These are phyloP conservation scores for Epichloe baconii DNA, from an alignment of 2,329 filamentous ascomycete genomes.

Conservation along the genomic window DNA sequence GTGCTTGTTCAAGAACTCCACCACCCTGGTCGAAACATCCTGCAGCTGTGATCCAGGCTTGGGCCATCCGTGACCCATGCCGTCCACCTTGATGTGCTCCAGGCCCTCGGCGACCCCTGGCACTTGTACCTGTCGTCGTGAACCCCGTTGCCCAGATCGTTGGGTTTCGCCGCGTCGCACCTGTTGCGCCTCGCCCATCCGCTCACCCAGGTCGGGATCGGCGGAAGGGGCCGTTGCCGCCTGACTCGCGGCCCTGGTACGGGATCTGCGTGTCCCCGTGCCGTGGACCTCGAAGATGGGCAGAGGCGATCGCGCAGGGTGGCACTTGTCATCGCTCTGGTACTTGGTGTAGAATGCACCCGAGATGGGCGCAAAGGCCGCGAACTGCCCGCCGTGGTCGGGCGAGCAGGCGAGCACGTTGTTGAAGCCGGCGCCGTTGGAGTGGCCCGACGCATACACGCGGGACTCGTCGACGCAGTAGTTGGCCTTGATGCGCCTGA, in stretches of 20 bases:
- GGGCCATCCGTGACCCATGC: slow-evolving; percentile 9
- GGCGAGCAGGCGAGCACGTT: slow-evolving; percentile 27
- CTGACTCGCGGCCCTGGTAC: slow-evolving; percentile 25
- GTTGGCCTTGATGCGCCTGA: slow-evolving; percentile 22
- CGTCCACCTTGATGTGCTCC: slow-evolving; percentile 11
- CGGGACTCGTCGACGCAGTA: slow-evolving; percentile 28
- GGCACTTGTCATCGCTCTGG: slow-evolving; percentile 15
- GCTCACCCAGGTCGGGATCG: slow-evolving; percentile 26
- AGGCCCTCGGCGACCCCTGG: slow-evolving; percentile 5
- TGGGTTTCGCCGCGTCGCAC: slow-evolving; percentile 4
- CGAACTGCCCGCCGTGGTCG: slow-evolving; percentile 23
- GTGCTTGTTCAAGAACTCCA: slow-evolving; percentile 6
- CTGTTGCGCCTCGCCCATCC: slow-evolving; percentile 23
- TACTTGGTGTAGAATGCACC: slow-evolving; percentile 29
- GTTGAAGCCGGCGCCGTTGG: slow-evolving; percentile 32
- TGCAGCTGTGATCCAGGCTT: not conserved
- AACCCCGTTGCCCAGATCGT: slow-evolving; percentile 5
- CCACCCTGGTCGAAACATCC: slow-evolving; percentile 4
- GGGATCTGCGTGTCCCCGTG: slow-evolving; percentile 31
- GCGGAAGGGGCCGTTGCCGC: slow-evolving; percentile 29
- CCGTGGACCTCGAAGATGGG: slow-evolving; percentile 39
- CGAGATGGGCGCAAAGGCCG: slow-evolving; percentile 27
- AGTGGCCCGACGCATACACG: slow-evolving; percentile 30
- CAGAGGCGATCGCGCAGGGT: slow-evolving; percentile 26
- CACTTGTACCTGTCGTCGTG: slow-evolving; percentile 9